Percentiles rank a stretch among this genome's conserved stretches.
Evolutionary conservation across 1,139 yeast genomes (phyloP).

Genomic region (Blastobotrys aristatus): DNA sequence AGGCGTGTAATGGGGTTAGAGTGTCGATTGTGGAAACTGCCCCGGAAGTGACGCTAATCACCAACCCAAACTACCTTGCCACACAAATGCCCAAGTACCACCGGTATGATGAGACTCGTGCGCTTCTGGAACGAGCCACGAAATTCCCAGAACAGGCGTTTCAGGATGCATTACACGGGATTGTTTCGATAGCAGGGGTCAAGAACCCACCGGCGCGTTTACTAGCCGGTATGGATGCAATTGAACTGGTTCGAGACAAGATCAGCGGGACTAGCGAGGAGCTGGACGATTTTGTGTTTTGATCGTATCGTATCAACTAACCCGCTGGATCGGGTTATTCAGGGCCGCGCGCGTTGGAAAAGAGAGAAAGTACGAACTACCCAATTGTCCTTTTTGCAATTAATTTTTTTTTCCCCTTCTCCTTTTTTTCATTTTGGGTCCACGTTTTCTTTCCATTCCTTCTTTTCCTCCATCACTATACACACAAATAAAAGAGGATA

Average conservation of each 20-base stretch:
- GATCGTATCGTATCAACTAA: background rate
- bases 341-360: too few species aligned
- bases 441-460: background rate
- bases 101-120: slow-evolving; percentile 20
- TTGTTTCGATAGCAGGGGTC: slow-evolving; percentile 31
- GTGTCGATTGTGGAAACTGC: slow-evolving; percentile 33
- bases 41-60: slow-evolving; percentile 29
- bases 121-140: slow-evolving; percentile 21
- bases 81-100: slow-evolving; percentile 20
- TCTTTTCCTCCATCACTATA: background rate
- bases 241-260: slow-evolving; percentile 30
- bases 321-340: background rate
- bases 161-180: slow-evolving; percentile 25
- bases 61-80: slow-evolving; percentile 26
- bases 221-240: slow-evolving; percentile 30
- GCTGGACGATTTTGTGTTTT: slow-evolving; percentile 27
- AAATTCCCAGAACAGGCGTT: slow-evolving; percentile 27
- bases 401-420: background rate
- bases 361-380: background rate
- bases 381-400: background rate
- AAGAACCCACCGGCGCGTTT: slow-evolving; percentile 34
- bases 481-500: background rate
- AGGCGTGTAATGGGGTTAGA: slow-evolving; percentile 30
- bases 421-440: background rate
- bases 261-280: slow-evolving; percentile 32